These are phyloP conservation scores for Aphanomyces cochlioides DNA, from an alignment of 352 stramenopile species.

Conservation along the genomic window DNA sequence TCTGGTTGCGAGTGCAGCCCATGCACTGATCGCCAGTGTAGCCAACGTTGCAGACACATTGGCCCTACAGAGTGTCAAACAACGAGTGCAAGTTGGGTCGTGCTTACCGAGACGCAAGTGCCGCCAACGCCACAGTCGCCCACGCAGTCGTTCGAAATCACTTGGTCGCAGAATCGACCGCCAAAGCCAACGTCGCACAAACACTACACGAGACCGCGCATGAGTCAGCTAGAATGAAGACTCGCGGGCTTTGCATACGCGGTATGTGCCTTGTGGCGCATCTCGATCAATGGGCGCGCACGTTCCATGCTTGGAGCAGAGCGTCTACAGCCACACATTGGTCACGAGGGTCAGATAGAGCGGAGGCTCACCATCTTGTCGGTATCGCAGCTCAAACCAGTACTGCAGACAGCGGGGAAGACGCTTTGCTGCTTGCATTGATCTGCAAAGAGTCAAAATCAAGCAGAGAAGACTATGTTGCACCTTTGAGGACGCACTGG, in stretches of 20 bases:
- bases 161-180: constrained; percentile 24
- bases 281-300: constrained; percentile 9
- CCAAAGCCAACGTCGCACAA: constrained; percentile 21
- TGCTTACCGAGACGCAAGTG: not conserved
- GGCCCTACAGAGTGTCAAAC: not conserved
- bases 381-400: not conserved
- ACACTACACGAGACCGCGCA: not conserved
- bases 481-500: constrained; percentile 7
- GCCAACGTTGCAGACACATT: constrained; percentile 17
- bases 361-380: not conserved
- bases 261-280: not conserved
- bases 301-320: constrained; percentile 11
- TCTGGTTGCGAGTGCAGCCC: constrained; percentile 1
- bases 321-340: not conserved
- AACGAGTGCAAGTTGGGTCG: not conserved
- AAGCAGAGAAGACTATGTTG: too few relatives aligned
- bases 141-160: constrained; percentile 23
- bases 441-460: too few relatives aligned
- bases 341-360: not conserved
- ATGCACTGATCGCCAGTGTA: constrained; percentile 20
- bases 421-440: not conserved
- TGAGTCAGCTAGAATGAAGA: not conserved
- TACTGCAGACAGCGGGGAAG: constrained; percentile 7
- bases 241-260: not conserved
- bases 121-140: constrained; percentile 14